These are phyloP conservation scores for Ganoderma lingzhi DNA, from an alignment of 1,284 basidiomycete species.

Conservation along the genomic window DNA sequence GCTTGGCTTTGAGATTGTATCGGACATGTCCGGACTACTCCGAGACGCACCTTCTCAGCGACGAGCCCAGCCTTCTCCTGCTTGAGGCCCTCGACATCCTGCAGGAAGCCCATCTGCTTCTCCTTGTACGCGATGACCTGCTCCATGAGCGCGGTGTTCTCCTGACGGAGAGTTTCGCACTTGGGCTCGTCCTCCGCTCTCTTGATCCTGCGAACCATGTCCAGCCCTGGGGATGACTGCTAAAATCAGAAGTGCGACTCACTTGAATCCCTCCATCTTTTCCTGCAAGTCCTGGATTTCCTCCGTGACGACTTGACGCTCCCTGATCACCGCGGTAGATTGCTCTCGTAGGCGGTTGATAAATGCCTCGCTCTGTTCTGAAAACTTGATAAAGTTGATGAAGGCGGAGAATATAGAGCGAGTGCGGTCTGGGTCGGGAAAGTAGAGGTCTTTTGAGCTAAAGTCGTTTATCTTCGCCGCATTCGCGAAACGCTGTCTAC, in stretches of 20 bases:
- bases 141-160: constrained; percentile 69
- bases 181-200: constrained; percentile 76
- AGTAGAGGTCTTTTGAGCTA: constrained; percentile 74
- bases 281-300: constrained; percentile 61
- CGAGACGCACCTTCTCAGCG: constrained; percentile 52
- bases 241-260: constrained; percentile 36
- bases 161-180: constrained; percentile 64
- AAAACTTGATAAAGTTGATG: constrained; percentile 93
- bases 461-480: constrained; percentile 85
- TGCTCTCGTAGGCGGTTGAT: constrained; percentile 66
- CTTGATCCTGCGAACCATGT: constrained; percentile 56
- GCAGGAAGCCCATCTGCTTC: constrained; percentile 62
- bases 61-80: constrained; percentile 66
- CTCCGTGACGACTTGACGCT: constrained; percentile 61
- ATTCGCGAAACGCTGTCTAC: constrained; percentile 70
- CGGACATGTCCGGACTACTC: neutral
- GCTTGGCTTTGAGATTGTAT: neutral
- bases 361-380: constrained; percentile 73
- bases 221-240: neutral
- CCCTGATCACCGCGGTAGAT: constrained; percentile 61
- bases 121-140: constrained; percentile 75
- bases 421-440: constrained; percentile 78
- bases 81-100: constrained; percentile 74
- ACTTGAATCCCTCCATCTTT: constrained; percentile 72
- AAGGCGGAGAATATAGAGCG: constrained; percentile 83